Percentiles rank a stretch among this genome's conserved stretches.
Conservation (phyloP, 352 stramenopile species). For the Lagenidium giganteum region DNA sequence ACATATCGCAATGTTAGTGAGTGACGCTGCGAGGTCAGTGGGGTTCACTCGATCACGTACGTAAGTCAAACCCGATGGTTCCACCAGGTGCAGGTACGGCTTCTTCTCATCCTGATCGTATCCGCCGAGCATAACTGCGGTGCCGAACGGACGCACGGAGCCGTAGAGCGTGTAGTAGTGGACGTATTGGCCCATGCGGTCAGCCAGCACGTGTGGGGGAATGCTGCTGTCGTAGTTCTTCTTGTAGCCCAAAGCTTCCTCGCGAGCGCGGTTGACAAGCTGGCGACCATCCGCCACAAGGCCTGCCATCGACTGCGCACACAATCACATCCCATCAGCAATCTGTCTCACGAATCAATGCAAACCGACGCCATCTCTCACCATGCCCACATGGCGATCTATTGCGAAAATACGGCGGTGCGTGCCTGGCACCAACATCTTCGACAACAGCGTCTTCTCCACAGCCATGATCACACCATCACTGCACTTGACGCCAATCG, state of each 20-base stretch:
- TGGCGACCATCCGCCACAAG: constrained; percentile 93
- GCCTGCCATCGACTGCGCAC: constrained; percentile 83
- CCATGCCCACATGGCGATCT: constrained; percentile 86
- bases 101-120: constrained; percentile 92
- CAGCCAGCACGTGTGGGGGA: constrained; percentile 85
- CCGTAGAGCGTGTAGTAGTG: constrained; percentile 98
- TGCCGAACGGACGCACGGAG: constrained; percentile 94
- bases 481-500: constrained; percentile 93
- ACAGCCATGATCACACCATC: constrained; percentile 96
- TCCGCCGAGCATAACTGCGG: constrained; percentile 86
- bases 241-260: constrained; percentile 92
- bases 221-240: constrained; percentile 94
- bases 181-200: constrained; percentile 93
- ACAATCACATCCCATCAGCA: background rate
- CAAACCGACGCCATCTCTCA: constrained; percentile 12
- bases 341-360: background rate
- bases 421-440: constrained; percentile 86
- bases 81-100: constrained; percentile 83
- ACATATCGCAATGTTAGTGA: constrained; percentile 3
- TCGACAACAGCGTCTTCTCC: constrained; percentile 91
- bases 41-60: constrained; percentile 36
- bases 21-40: background rate
- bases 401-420: constrained; percentile 80
- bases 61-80: constrained; percentile 86
- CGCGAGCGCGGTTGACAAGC: constrained; percentile 91